Percentiles rank a stretch among this genome's conserved stretches.
Evolutionary conservation across 2,329 filamentous ascomycete genomes (phyloP).

Genomic region (Fusarium stilboides): DNA sequence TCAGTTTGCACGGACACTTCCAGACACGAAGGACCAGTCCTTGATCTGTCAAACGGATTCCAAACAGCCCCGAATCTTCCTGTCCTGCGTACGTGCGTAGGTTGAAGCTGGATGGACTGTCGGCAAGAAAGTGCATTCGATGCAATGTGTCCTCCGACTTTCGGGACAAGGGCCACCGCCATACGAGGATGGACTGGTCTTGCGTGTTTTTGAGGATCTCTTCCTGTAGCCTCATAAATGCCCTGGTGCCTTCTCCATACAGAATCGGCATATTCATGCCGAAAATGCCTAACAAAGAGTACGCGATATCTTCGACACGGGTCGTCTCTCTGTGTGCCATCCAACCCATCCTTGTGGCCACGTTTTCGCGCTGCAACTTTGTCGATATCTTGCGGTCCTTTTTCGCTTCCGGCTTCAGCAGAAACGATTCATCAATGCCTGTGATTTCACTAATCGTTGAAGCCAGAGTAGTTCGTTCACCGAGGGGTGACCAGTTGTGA

Average conservation of each 20-base stretch:
- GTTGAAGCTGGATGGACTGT: slow-evolving; percentile 48
- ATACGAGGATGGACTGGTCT: slow-evolving; percentile 56
- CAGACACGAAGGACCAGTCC: slow-evolving; percentile 48
- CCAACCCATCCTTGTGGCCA: slow-evolving; percentile 56
- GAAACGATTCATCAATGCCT: slow-evolving; percentile 43
- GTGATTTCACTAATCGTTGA: slow-evolving; percentile 45
- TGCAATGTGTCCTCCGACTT: slow-evolving; percentile 31
- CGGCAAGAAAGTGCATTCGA: slow-evolving; percentile 47
- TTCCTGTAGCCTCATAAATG: slow-evolving; percentile 55
- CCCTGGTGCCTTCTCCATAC: slow-evolving; percentile 55
- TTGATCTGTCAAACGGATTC: slow-evolving; percentile 43
- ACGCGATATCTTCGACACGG: slow-evolving; percentile 53
- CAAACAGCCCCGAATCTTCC: slow-evolving; percentile 44
- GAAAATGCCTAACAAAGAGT: slow-evolving; percentile 56
- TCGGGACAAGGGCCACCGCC: slow-evolving; percentile 42
- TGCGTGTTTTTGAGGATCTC: slow-evolving; percentile 54
- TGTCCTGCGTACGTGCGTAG: slow-evolving; percentile 47
- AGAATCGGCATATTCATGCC: slow-evolving; percentile 56
- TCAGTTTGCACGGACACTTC: slow-evolving; percentile 48
- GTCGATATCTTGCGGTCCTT: slow-evolving; percentile 39
- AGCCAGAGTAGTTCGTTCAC: slow-evolving; percentile 38
- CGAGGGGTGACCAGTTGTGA: slow-evolving; percentile 43
- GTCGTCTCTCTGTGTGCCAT: slow-evolving; percentile 52
- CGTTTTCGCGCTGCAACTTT: slow-evolving; percentile 45
- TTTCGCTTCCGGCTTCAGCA: slow-evolving; percentile 37